Conservation (phyloP, 2,329 filamentous ascomycete genomes). For the Malbranchea zuffiana region DNA sequence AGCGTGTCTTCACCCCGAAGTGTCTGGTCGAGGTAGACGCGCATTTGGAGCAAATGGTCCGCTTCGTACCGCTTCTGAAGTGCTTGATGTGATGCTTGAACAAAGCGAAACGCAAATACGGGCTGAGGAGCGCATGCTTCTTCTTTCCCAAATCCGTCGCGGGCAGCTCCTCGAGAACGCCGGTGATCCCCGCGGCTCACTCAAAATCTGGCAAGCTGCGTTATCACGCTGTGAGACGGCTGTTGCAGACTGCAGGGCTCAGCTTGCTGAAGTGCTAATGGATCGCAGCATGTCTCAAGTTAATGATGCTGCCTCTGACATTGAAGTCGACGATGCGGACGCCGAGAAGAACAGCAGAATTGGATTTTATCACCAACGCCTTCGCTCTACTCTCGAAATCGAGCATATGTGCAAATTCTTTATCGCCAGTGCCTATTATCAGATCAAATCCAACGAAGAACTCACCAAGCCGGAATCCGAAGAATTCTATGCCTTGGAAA, state of each 20-base stretch:
- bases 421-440: constrained; percentile 69
- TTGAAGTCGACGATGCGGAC: constrained; percentile 27
- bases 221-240: constrained; percentile 38
- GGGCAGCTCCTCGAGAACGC: constrained; percentile 75
- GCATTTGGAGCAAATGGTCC: constrained; percentile 56
- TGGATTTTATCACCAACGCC: constrained; percentile 49
- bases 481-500: constrained; percentile 55
- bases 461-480: constrained; percentile 56
- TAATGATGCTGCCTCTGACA: constrained; percentile 15
- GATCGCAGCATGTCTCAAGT: constrained; percentile 14
- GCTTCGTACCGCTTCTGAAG: constrained; percentile 71
- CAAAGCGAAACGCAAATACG: constrained; percentile 60
- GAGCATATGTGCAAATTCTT: constrained; percentile 79
- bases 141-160: constrained; percentile 53
- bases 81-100: constrained; percentile 84
- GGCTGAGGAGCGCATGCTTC: constrained; percentile 55
- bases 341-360: constrained; percentile 37
- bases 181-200: constrained; percentile 53
- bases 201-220: constrained; percentile 57
- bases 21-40: constrained; percentile 56
- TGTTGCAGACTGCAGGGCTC: constrained; percentile 53
- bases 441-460: constrained; percentile 62
- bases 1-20: constrained; percentile 74
- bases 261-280: constrained; percentile 43
- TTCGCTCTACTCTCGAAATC: constrained; percentile 65